These are phyloP conservation scores for Geotrichum aggregatum DNA, from an alignment of 1,139 yeast species.

Conservation along the genomic window DNA sequence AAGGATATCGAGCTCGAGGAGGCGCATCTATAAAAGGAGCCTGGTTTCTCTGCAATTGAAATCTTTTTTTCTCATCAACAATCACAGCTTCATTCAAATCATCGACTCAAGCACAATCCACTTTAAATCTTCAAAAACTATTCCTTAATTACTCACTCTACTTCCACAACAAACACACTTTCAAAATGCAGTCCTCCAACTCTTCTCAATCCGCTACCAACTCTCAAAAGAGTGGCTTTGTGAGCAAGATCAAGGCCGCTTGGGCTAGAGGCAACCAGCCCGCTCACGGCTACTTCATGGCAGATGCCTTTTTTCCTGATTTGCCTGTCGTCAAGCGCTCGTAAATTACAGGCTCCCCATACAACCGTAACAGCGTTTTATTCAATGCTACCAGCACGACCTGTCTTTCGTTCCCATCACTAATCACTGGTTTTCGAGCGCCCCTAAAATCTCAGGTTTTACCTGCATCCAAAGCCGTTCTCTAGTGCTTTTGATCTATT, in stretches of 20 bases:
- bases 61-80: neutral
- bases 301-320: neutral
- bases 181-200: neutral
- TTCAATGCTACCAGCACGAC: no score
- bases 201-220: neutral
- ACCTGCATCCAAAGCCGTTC: no score
- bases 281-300: neutral
- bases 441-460: no score
- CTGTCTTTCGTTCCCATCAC: no score
- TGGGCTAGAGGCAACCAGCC: slow-evolving; percentile 3
- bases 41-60: neutral
- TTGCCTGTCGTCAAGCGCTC: neutral
- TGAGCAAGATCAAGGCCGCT: slow-evolving; percentile 4
- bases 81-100: neutral
- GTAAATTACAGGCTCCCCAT: neutral
- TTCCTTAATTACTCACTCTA: no score
- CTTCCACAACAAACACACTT: neutral
- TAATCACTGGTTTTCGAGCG: no score
- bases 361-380: no score
- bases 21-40: neutral
- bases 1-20: no score
- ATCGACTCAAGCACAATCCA: neutral
- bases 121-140: neutral
- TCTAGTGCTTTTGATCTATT: no score
- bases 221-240: neutral